phyloP scores from a whole-genome alignment of 2,329 filamentous ascomycete genomes.

The Arthrocladium fulminans region DNA sequence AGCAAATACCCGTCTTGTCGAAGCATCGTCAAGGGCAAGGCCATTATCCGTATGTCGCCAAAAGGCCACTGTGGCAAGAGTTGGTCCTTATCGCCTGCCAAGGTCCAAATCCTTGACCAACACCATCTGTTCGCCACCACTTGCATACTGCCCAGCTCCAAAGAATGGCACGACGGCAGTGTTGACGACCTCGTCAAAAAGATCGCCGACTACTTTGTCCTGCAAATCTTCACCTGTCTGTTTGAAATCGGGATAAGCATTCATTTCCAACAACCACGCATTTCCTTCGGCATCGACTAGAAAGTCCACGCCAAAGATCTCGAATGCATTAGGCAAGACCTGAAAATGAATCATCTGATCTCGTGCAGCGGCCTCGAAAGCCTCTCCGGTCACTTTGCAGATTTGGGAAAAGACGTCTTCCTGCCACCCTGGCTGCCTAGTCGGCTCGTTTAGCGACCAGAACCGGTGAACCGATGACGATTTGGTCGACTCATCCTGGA shows the following conservation, averaged over 20 bases:
- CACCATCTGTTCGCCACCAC: conserved; percentile 27
- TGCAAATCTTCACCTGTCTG: conserved; percentile 74
- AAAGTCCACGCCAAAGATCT: conserved; percentile 87
- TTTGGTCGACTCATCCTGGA: conserved; percentile 54
- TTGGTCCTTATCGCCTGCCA: conserved; percentile 25
- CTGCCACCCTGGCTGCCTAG: conserved; percentile 40
- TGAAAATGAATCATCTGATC: conserved; percentile 89
- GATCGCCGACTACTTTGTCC: conserved; percentile 56
- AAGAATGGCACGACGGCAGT: conserved; percentile 63
- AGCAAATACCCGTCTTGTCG: too few relatives aligned
- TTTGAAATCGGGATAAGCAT: conserved; percentile 91
- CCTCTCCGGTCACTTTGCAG: conserved; percentile 60
- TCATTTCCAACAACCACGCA: conserved; percentile 79
- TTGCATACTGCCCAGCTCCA: conserved; percentile 25
- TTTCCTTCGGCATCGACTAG: conserved; percentile 58
- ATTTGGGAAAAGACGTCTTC: conserved; percentile 64
- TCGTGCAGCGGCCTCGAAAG: conserved; percentile 78
- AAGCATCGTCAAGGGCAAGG: too few relatives aligned
- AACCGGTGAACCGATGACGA: conserved; percentile 58
- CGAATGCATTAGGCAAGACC: conserved; percentile 76
- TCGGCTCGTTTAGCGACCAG: conserved; percentile 53
- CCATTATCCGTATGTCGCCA: neutral
- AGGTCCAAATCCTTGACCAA: conserved; percentile 35
- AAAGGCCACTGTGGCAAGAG: neutral
- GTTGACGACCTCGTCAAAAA: conserved; percentile 67